Conservation (phyloP, 78 protist species). For the Dictyostelium discoideum region DNA sequence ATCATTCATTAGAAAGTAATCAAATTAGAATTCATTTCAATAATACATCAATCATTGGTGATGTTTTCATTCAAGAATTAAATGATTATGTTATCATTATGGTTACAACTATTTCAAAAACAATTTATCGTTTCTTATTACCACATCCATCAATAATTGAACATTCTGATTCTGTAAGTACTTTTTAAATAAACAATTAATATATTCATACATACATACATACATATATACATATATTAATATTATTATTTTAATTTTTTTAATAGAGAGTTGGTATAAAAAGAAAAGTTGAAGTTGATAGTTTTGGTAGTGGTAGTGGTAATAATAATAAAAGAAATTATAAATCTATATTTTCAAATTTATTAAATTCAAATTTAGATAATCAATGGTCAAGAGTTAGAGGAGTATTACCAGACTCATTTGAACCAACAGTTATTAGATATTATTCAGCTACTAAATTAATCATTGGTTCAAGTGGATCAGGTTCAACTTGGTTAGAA, state of each 20-base stretch:
- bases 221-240: no score
- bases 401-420: slow-evolving; percentile 28
- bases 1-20: not conserved
- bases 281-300: slow-evolving; percentile 5
- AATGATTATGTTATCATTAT: slow-evolving; percentile 6
- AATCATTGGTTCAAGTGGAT: slow-evolving; percentile 23
- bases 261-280: slow-evolving; percentile 50
- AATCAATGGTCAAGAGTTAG: slow-evolving; percentile 39
- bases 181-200: not conserved
- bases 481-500: slow-evolving; percentile 35
- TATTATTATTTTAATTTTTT: no score
- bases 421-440: slow-evolving; percentile 15
- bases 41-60: slow-evolving; percentile 11
- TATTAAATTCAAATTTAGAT: slow-evolving; percentile 32
- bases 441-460: not conserved
- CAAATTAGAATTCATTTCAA: slow-evolving; percentile 36
- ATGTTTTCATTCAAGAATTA: slow-evolving; percentile 16
- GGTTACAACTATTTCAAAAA: not conserved
- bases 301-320: not conserved
- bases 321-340: not conserved
- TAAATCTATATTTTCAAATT: slow-evolving; percentile 29
- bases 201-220: not conserved
- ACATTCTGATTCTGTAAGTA: slow-evolving; percentile 23
- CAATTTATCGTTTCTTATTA: slow-evolving; percentile 52
- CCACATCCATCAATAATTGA: slow-evolving; percentile 46